A percentile compares a stretch with the other conserved stretches of the same genome.
Evolutionary conservation across 441 rosid genomes (phyloP).

Genomic region (Monsonia emarginata): DNA sequence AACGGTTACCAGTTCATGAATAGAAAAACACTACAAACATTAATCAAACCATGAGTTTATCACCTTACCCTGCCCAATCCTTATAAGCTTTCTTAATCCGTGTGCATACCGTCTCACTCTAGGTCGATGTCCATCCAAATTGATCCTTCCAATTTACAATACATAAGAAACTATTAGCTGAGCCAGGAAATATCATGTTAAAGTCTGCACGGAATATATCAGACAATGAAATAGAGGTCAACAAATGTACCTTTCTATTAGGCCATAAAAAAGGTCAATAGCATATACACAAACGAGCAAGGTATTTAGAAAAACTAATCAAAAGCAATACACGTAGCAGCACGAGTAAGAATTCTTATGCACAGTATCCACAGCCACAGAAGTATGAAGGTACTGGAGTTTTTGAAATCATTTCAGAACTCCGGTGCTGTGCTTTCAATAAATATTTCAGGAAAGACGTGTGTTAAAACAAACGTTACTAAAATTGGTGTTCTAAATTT

Average conservation of each 20-base stretch:
- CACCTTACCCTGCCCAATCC: conserved; percentile 79
- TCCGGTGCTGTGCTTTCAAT: background rate
- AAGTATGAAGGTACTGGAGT: background rate
- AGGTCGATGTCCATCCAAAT: conserved; percentile 82
- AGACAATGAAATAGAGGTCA: conserved; percentile 2
- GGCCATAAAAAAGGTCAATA: conserved; percentile 2
- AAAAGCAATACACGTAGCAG: background rate
- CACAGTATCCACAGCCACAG: background rate
- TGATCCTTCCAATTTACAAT: conserved; percentile 42
- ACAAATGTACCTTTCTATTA: conserved; percentile 4
- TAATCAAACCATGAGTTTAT: conserved; percentile 12
- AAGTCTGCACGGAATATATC: conserved; percentile 4
- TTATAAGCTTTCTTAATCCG: conserved; percentile 69
- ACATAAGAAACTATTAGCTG: conserved; percentile 3
- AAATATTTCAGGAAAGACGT: background rate
- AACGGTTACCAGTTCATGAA: conserved; percentile 1
- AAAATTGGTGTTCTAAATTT: background rate
- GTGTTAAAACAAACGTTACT: too few relatives aligned
- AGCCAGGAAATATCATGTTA: conserved; percentile 2
- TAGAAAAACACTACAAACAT: background rate
- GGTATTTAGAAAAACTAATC: background rate
- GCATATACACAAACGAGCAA: background rate
- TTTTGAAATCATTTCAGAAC: background rate
- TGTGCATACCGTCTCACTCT: conserved; percentile 83
- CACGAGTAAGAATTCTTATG: background rate